Base-by-base conservation (phyloP, 1,284 basidiomycete species). In the Puccinia coronata region DNA sequence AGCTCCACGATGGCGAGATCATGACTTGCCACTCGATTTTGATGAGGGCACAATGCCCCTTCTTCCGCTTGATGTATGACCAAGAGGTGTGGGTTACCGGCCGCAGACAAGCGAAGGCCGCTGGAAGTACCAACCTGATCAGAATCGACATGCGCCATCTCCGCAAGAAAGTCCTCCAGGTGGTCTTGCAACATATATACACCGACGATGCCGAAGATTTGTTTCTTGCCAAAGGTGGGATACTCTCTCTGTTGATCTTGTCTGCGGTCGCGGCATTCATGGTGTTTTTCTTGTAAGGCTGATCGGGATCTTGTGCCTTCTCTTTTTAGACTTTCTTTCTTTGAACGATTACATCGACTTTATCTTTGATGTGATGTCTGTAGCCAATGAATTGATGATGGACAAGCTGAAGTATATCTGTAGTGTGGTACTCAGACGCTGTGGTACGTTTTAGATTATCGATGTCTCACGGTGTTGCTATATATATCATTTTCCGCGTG, bases 41-140 rank as follows among this genome's bases (percentile, higher is more conserved):
- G 23, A 88, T 99, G 25, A 89, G 94, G 1, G 90, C 93, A 0
- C 90, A 96, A 2, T 96, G 92, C 61, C 90, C 91, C 0, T 93
- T 98, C 85, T 98, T 98, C 85, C 88, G 91, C 8, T 90, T 90
- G n/a, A 92, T 99, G 86, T 95, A 96, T 85, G 91, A 91, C 71
- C 91, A 95, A 83, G 88, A 89, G 34, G 93, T 91, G 57, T 98
- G 96, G 95, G 93, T 93, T 3, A 84, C 83, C 28, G 88, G 88
- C 31, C 89, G 93, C 14, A 89, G 90, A 88, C 88, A 88, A n/a
- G 83, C 84, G 12, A 87, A 90, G 5, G 49, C 41, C 16, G 89
- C 89, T 12, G 88, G 89, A 1, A 34, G 65, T n/a, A 41, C 41
- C 23, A 36, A 51, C 0, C 84, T 86, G 20, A 85, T 97, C 18